Evolutionary conservation across 257 asterid genomes (phyloP), one percentile per base, ranked within the genome.

Genomic region (Mentha longifolia): DNA sequence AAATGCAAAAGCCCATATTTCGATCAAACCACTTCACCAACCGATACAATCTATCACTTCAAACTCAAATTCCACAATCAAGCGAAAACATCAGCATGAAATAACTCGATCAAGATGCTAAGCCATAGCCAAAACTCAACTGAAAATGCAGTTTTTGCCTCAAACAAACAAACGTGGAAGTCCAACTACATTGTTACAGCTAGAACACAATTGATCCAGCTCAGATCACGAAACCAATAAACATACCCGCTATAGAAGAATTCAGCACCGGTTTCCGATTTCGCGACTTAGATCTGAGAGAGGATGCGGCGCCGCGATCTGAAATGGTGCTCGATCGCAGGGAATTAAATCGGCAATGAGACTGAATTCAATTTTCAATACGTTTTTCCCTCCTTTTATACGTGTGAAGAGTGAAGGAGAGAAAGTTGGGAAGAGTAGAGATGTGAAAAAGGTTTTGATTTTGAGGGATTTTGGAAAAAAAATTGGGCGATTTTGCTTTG

Each of bases 291-390:
- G 78, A 67, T 72, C 75, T 64, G 67, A 72, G 56, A 39, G 67
- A 41, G 73, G 69, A 65, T 71, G 65, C 76, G 62, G 68, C 72
- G 58, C 54, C 60, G 63, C 61, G 79, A 62, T 74, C 75, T 42
- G 68, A 30, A 64, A 63, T 56, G 72, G 55, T 25, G 33, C 58
- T 50, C 74, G 63, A 60, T 35, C 58, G 73, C 65, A 62, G 62
- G 61, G 65, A 47, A 61, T 67, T 58, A 61, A 28, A 60, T 60
- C 49, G 37, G 13, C 45, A 22, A 42, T 10, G 35, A 9, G 39
- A 54, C 41, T 10, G 42, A 30, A 50, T 52, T 73, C 30, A 71
- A 46, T 52, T 19, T 52, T 19, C 64, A 61, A 49, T 61, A 17
- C 2, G 2, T 17, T 57, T 57, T 49, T 71, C 28, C 55, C 63